Conservation (phyloP, 176 grass and related monocot genomes). For the Hyparrhenia diplandra region DNA sequence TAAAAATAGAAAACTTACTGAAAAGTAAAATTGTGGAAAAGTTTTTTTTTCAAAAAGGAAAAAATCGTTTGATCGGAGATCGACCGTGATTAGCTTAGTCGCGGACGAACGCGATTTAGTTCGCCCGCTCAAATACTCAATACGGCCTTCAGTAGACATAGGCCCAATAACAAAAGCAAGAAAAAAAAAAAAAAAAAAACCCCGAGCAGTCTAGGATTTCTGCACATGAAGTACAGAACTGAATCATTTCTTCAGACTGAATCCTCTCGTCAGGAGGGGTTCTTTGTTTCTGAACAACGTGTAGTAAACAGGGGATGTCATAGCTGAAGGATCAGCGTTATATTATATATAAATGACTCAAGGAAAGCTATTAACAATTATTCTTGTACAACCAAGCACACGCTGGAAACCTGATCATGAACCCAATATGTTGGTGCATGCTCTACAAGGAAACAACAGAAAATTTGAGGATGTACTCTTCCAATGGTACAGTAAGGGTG, state of each 20-base stretch:
- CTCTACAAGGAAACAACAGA: constrained; percentile 32
- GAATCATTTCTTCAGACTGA: constrained; percentile 8
- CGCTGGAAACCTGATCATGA: neutral
- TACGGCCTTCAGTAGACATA: neutral
- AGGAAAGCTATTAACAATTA: constrained; percentile 41
- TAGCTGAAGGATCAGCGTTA: constrained; percentile 10
- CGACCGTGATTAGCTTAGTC: too few relatives aligned
- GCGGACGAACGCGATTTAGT: too few relatives aligned
- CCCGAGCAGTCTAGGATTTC: neutral
- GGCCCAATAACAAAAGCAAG: neutral
- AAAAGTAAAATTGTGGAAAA: too few relatives aligned
- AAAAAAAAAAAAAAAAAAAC: neutral
- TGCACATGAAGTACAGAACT: neutral
- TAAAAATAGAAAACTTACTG: too few relatives aligned
- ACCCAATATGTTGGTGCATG: neutral
- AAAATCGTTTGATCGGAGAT: too few relatives aligned
- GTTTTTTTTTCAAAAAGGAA: too few relatives aligned
- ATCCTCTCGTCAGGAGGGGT: neutral
- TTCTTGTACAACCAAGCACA: constrained; percentile 46
- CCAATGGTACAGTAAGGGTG: constrained; percentile 21
- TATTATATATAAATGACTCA: too few relatives aligned
- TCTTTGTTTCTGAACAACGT: neutral
- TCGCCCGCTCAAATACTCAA: too few relatives aligned
- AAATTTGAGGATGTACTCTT: neutral
- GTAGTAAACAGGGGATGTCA: neutral